Conservation (phyloP, 345 rosid species). For the Syzygium grande region DNA sequence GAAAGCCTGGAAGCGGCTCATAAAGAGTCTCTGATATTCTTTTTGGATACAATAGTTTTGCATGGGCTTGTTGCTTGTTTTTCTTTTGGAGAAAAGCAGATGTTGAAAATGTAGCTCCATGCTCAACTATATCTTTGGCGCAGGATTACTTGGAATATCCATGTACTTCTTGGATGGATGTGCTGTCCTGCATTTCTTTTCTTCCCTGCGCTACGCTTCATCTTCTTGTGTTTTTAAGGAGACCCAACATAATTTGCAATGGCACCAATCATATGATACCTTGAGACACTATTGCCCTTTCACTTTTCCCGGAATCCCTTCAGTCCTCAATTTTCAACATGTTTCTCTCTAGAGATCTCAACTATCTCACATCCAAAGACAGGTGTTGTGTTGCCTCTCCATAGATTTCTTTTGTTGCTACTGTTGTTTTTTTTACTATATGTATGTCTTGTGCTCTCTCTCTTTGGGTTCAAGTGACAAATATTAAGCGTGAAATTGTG, state of each 20-base stretch:
- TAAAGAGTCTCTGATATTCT: not conserved
- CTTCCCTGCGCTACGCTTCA: conserved; percentile 58
- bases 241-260: conserved; percentile 56
- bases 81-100: conserved; percentile 12
- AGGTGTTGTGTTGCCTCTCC: conserved; percentile 16
- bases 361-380: conserved; percentile 62
- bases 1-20: not conserved
- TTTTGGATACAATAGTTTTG: not conserved
- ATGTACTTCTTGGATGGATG: conserved; percentile 58
- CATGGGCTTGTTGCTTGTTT: not conserved
- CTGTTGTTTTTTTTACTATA: not conserved
- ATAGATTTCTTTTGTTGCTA: not conserved
- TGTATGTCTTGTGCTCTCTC: not conserved
- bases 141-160: conserved; percentile 78
- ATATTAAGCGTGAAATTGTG: not conserved
- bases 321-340: conserved; percentile 65
- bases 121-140: conserved; percentile 93
- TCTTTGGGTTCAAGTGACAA: not conserved
- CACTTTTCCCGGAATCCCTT: conserved; percentile 70
- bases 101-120: conserved; percentile 45
- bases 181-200: conserved; percentile 54
- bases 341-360: conserved; percentile 63
- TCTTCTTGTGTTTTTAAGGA: conserved; percentile 53
- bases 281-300: conserved; percentile 61
- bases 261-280: conserved; percentile 56